Base-by-base conservation (phyloP, 306 rosid species). In the Gastrolobium villosum region DNA sequence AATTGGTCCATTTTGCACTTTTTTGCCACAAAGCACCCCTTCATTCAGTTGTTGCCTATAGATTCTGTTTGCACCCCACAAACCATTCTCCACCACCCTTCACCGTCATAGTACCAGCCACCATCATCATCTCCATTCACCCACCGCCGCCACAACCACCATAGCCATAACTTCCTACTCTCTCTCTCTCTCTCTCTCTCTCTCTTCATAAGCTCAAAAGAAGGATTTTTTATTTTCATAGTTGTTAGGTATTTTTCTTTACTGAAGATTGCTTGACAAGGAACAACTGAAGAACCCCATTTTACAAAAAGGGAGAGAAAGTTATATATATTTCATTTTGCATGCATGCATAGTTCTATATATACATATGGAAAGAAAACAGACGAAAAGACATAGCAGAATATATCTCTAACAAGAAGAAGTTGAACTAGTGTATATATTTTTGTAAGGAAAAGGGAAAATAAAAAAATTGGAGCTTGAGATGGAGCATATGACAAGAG, bases 401-500 rank as follows among this genome's bases (percentile, higher is more conserved):
- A 45, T n/a, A 45, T 20, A 20, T 20, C 26, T 20, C 26, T 20
- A 20, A 77, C 59, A 74, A 65, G 75, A 41, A 26, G 61, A 45
- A 28, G 53, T 45, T 56, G 63, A 50, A 31, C 30, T 48, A 49
- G 61, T 35, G n/a, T 70, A 14, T 37, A 40, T 6, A 31, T 0
- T 50, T 52, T 71, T 10, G 49, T 39, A 34, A 15, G 40, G 35
- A 2, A 3, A 1, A 15, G 40, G 35, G 4, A 3, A 1, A 15
- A 52, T 20, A 54, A 3, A 39, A n/a, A 37, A 36, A 9, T 70
- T 31, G 61, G 13, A 49, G 11, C 15, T 60, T 52, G 41, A 62
- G 41, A 62, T 39, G 76, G 86, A 83, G 75, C 48, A 54, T 7
- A 81, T 80, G 70, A 44, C 77, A 50, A 52, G 28, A 35, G 31